A percentile compares a stretch with the other conserved stretches of the same genome.
Conservation (phyloP, 2,329 filamentous ascomycete species). For the Alternaria rosae region DNA sequence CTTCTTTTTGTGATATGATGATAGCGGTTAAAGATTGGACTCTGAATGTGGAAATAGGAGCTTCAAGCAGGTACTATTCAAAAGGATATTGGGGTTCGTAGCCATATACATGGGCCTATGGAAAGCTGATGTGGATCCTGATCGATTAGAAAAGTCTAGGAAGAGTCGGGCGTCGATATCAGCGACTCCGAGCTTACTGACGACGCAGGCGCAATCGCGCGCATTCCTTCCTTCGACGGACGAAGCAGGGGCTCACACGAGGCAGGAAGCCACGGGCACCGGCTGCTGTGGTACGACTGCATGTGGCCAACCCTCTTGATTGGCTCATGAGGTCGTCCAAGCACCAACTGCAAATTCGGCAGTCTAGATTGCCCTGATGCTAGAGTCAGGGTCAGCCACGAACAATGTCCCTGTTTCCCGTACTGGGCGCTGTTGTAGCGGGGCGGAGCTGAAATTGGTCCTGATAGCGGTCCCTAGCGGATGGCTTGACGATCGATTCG, state of each 20-base stretch:
- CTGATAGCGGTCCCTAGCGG: not conserved
- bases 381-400: not conserved
- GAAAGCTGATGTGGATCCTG: not conserved
- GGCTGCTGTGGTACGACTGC: not conserved
- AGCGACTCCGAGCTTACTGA: slow-evolving; percentile 4
- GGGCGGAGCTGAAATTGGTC: not conserved
- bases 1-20: not conserved
- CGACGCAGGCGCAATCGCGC: not conserved
- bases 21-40: not conserved
- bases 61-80: not conserved
- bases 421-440: not conserved
- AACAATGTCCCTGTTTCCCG: not conserved
- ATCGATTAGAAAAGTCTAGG: not conserved
- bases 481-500: not conserved
- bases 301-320: not conserved
- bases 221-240: not conserved
- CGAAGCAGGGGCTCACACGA: not conserved
- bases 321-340: not conserved
- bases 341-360: not conserved
- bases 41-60: not conserved
- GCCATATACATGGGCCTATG: slow-evolving; percentile 1
- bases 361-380: not conserved
- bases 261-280: slow-evolving; percentile 3
- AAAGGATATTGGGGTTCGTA: not conserved
- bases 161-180: not conserved